A percentile compares a stretch with the other conserved stretches of the same genome.
Conservation (phyloP, 208 protist species). For the Crithidia expoeki region DNA sequence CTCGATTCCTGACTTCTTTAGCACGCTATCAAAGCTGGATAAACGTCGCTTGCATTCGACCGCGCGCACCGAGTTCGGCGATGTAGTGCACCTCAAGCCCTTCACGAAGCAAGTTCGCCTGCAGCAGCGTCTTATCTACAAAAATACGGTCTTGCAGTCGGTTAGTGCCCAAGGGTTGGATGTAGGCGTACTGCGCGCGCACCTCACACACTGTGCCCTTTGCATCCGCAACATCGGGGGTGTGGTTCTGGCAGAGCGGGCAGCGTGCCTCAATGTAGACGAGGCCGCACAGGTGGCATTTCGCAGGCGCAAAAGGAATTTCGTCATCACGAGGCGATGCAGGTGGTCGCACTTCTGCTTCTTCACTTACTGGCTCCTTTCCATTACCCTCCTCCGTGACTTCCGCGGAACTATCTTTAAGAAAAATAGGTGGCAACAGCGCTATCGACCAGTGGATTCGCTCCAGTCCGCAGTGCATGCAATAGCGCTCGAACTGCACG, state of each 20-base stretch:
- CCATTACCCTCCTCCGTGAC: not conserved
- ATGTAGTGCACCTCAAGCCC: conserved; percentile 30
- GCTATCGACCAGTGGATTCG: conserved; percentile 17
- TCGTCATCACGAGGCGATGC: conserved; percentile 14
- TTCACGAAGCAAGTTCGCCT: conserved; percentile 15
- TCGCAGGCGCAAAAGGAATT: conserved; percentile 68
- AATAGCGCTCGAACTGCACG: conserved; percentile 81
- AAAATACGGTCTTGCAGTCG: conserved; percentile 54
- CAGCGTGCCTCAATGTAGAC: conserved; percentile 80
- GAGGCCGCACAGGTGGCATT: conserved; percentile 62
- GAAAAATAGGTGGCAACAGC: not conserved
- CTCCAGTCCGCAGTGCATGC: conserved; percentile 68
- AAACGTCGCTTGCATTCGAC: conserved; percentile 28
- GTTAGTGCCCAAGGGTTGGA: conserved; percentile 59
- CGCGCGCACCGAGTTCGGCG: conserved; percentile 24
- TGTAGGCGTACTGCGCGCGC: conserved; percentile 52
- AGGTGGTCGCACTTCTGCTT: conserved; percentile 3
- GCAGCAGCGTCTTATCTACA: conserved; percentile 24
- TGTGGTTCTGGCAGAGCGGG: conserved; percentile 63
- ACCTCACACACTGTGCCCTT: conserved; percentile 68
- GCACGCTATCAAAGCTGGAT: conserved; percentile 1
- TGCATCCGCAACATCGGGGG: conserved; percentile 40
- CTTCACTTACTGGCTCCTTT: not conserved
- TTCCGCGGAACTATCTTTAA: too few species aligned
- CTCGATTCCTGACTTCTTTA: not conserved